Evolutionary conservation across 305 asterid species (phyloP), one percentile per base, ranked within the genome.

Genomic region (Fraxinus latifolia): DNA sequence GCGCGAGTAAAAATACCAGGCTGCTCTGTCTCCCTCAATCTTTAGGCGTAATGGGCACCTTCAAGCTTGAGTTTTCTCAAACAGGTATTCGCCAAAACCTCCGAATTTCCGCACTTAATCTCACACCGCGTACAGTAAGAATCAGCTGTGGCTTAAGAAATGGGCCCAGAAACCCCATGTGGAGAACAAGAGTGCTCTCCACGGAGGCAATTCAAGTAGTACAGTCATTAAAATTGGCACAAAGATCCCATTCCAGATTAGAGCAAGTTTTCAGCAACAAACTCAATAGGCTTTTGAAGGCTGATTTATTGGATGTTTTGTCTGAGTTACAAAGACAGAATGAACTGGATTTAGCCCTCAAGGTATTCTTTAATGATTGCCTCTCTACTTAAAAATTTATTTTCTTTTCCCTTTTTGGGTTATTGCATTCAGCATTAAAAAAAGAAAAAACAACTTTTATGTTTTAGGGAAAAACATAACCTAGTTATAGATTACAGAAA

Each of bases 171-270:
- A 89, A 89, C 79, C 90, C 93, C 32, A 73, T 93, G 92, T 90
- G 96, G 93, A 90, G 91, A 85, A 87, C 88, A 78, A 89, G 93
- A 78, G 92, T 90, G 7, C 92, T 93, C 79, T 90, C 96, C 33
- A 85, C 91, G 2, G 96, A 93, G 82, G 90, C 97, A 9, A 91
- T 93, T 81, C 96, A 90, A 80, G 97, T 89, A 19, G 96, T 93
- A n/a, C 96, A 93, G 34, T 90, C 93, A 42, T 78, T 91, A 81
- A 93, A 91, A 85, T 80, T 93, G 86, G 92, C 97, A 14, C 87
- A 87, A 0, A 87, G 82, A 25, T 89, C 94, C 27, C 76, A 89
- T 27, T 55, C 85, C 23, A 89, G 84, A 81, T 67, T 91, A 86
- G 90, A 87, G 42, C 89, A 80, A 0, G 89, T 91, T 36, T 87